A percentile compares a stretch with the other conserved stretches of the same genome.
Evolutionary conservation across 108 stramenopile species (phyloP).

Genomic region (Skeletonema marinoi): DNA sequence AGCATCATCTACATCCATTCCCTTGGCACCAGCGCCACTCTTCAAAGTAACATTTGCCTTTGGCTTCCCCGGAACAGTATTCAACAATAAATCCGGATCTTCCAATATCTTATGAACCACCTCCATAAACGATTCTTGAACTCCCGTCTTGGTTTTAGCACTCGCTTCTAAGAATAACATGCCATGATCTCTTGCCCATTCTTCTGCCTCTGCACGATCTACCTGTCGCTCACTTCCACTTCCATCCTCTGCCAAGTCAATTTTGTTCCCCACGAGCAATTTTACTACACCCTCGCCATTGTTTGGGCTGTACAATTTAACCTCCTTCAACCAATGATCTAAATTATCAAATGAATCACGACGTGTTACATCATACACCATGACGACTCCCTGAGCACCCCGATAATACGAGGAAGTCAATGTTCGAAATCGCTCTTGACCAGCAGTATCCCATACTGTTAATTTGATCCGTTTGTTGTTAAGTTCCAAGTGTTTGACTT

Average conservation of each 20-base stretch:
- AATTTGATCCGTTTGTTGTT: slow-evolving; percentile 91
- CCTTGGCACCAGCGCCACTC: slow-evolving; percentile 21
- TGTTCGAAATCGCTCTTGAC: slow-evolving; percentile 99
- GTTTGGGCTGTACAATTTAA: slow-evolving; percentile 93
- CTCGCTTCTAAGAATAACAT: slow-evolving; percentile 97
- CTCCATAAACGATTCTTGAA: slow-evolving; percentile 93
- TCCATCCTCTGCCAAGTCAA: slow-evolving; percentile 74
- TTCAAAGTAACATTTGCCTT: slow-evolving; percentile 50
- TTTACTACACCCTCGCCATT: slow-evolving; percentile 97
- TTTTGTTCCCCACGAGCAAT: slow-evolving; percentile 97
- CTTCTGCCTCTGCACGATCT: slow-evolving; percentile 86
- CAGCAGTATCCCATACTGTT: slow-evolving; percentile 98
- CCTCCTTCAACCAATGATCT: slow-evolving; percentile 97
- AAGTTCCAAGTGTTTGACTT: slow-evolving; percentile 90
- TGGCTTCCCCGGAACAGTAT: slow-evolving; percentile 89
- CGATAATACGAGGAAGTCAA: slow-evolving; percentile 97
- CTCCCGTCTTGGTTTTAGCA: slow-evolving; percentile 92
- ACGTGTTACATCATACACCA: slow-evolving; percentile 98
- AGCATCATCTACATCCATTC: slow-evolving; percentile 28
- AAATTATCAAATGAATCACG: slow-evolving; percentile 98
- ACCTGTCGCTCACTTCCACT: slow-evolving; percentile 61
- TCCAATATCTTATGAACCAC: slow-evolving; percentile 97
- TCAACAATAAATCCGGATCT: slow-evolving; percentile 91
- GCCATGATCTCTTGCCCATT: slow-evolving; percentile 93
- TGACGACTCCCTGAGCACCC: slow-evolving; percentile 98